Percentiles rank a stretch among this genome's conserved stretches.
phyloP scores from a whole-genome alignment of 176 grass and related monocot genomes.

The Paspalum notatum region DNA sequence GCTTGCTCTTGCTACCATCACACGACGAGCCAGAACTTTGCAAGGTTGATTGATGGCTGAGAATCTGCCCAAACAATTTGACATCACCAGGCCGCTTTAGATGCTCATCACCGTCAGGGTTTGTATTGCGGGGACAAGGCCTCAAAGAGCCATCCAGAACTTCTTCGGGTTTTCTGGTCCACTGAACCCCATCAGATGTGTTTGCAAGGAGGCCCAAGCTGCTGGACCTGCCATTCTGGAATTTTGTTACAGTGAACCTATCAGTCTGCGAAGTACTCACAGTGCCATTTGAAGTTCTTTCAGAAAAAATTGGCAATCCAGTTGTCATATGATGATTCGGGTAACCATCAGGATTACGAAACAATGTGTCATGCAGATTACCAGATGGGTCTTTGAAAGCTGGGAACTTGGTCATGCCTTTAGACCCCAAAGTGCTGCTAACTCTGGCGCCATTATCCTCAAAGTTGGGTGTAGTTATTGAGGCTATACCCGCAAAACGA shows the following conservation, averaged over 20 bases:
- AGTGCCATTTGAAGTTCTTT: constrained; percentile 32
- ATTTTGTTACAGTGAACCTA: constrained; percentile 50
- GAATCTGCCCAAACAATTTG: constrained; percentile 84
- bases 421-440: constrained; percentile 29
- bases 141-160: constrained; percentile 20
- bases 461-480: constrained; percentile 56
- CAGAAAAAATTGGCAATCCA: constrained; percentile 41
- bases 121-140: constrained; percentile 42
- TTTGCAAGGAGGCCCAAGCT: constrained; percentile 30
- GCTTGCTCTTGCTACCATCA: constrained; percentile 53
- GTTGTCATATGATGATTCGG: constrained; percentile 34
- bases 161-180: constrained; percentile 29
- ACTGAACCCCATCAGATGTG: constrained; percentile 30
- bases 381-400: constrained; percentile 44
- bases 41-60: constrained; percentile 58
- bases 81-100: constrained; percentile 66
- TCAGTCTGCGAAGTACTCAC: constrained; percentile 44
- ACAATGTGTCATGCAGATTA: constrained; percentile 41
- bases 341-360: constrained; percentile 49
- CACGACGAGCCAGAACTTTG: constrained; percentile 59
- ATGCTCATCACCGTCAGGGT: constrained; percentile 49
- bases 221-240: constrained; percentile 51
- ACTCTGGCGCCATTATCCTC: constrained; percentile 45
- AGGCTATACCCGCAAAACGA: constrained; percentile 64
- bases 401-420: constrained; percentile 50